Percentiles rank a stretch among this genome's conserved stretches.
Conservation (phyloP, 371 early-diverging fungal genomes). For the Fennellomyces sp. region DNA sequence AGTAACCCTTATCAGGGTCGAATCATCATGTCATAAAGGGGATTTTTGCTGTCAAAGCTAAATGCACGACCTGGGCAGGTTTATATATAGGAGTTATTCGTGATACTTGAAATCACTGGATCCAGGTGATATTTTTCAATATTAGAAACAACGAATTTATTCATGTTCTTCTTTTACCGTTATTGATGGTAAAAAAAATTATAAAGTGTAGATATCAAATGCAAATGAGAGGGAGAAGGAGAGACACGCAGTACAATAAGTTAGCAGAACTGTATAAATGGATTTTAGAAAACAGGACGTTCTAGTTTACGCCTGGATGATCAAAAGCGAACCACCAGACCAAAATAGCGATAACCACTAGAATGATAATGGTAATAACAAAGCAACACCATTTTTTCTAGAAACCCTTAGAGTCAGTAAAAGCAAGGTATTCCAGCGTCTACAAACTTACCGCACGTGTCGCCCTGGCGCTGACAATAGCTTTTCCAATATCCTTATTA, state of each 20-base stretch:
- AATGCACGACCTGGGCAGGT: background rate
- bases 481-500: conserved; percentile 68
- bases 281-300: background rate
- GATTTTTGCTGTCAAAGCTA: background rate
- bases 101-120: background rate
- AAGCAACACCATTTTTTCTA: conserved; percentile 75
- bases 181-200: too few species aligned
- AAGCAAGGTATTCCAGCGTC: background rate
- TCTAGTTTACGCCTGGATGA: conserved; percentile 37
- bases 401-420: conserved; percentile 1
- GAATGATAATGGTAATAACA: conserved; percentile 50
- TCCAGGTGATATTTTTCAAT: background rate
- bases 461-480: conserved; percentile 71
- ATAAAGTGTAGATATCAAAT: too few species aligned
- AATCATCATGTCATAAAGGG: background rate
- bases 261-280: too few species aligned
- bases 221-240: background rate
- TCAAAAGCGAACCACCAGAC: conserved; percentile 58
- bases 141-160: too few species aligned
- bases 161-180: too few species aligned
- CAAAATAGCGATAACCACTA: conserved; percentile 52
- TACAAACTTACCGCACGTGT: conserved; percentile 67
- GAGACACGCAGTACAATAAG: too few species aligned
- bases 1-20: background rate
- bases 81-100: too few species aligned